Percentiles rank a stretch among this genome's conserved stretches.
phyloP scores from a whole-genome alignment of 495 filamentous ascomycete genomes.

The Tuber umbilicatum region DNA sequence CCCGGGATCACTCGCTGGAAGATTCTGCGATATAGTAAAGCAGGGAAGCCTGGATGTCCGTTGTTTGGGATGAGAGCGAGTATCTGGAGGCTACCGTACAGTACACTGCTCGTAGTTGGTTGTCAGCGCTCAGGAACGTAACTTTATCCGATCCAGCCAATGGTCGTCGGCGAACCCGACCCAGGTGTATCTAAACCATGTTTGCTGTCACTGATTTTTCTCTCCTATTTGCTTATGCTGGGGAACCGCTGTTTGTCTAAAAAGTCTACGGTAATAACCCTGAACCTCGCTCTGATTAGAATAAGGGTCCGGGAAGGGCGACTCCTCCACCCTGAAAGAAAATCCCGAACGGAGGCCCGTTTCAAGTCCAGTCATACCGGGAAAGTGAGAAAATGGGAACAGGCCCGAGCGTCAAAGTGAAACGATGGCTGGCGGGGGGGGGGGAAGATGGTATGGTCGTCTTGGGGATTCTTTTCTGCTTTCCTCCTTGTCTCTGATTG shows the following conservation, averaged over 20 bases:
- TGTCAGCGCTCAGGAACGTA: background rate
- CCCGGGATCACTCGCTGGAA: background rate
- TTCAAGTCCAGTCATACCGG: conserved; percentile 3
- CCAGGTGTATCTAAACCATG: background rate
- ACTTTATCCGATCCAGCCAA: background rate
- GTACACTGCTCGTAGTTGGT: no score
- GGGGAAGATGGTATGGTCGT: no score
- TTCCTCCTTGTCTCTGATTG: background rate
- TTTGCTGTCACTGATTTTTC: background rate
- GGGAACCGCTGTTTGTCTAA: background rate
- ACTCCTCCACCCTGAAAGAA: background rate
- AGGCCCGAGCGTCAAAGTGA: background rate
- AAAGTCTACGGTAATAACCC: background rate
- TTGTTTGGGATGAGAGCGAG: background rate
- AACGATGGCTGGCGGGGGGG: background rate
- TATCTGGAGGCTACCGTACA: background rate
- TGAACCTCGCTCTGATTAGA: background rate
- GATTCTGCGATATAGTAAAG: background rate
- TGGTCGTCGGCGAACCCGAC: background rate
- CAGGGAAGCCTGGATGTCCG: background rate
- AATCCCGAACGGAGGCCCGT: background rate
- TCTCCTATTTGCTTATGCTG: background rate
- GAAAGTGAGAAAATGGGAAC: background rate
- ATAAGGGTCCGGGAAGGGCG: background rate
- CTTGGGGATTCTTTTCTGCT: background rate